Evolutionary conservation across 345 rosid genomes (phyloP), one percentile per base, ranked within the genome.

Genomic region (Hevea brasiliensis): DNA sequence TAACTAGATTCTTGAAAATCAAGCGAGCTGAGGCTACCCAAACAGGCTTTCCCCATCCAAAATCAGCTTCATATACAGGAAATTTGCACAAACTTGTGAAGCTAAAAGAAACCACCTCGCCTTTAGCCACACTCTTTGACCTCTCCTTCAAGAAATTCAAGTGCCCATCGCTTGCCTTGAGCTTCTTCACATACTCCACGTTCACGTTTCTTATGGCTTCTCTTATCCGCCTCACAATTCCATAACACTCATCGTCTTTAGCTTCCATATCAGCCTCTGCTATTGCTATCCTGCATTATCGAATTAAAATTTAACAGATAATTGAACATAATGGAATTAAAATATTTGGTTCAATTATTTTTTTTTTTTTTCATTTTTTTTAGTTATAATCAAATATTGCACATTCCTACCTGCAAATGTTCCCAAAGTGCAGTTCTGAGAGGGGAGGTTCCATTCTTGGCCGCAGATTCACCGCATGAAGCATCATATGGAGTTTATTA

Each of bases 41-140:
- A 4, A 10, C 13, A 11, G 73, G 63, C 53, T 69, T 69, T 35
- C 73, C 64, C 73, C 73, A 69, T 42, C 63, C 73, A 7, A 69
- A 69, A 57, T 69, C 73, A 4, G n/a, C 37, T 2, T 69, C 73
- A 41, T 69, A 71, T 10, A 11, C 1, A 0, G 67, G 45, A 24
- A 71, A 58, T 23, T 11, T 60, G 26, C 67, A 23, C 57, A 71
- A 26, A 60, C 74, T 71, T 14, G 57, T 59, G 44, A 71, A 58
- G 15, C 24, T 45, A 29, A 45, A 48, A 0, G 24, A 0, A 23
- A 44, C 67, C 7, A 45, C 10, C 47, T 72, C 75, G 48, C 66
- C 75, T 32, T 47, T 26, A 27, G 6, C 37, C 15, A 12, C 6
- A 5, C 21, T 23, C 42, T 3, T 2, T 1, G 12, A 10, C 12